phyloP scores from a whole-genome alignment of 768 basidiomycete species.

The Trametes cubensis region DNA sequence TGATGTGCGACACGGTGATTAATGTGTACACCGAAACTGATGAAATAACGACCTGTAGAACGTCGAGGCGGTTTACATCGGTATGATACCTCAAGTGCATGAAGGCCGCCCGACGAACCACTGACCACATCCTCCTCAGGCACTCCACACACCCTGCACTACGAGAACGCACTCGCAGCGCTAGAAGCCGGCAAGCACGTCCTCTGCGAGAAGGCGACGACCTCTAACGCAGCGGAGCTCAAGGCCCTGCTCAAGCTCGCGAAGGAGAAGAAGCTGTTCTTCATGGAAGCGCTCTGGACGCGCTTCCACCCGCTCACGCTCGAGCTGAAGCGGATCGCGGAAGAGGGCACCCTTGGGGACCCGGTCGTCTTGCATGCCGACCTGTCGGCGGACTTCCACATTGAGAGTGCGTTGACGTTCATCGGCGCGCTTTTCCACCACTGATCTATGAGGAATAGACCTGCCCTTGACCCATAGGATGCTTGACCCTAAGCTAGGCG shows the following conservation, averaged over 20 bases:
- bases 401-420: constrained; percentile 53
- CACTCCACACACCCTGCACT: constrained; percentile 86
- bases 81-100: constrained; percentile 40
- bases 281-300: constrained; percentile 94
- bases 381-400: constrained; percentile 68
- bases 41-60: constrained; percentile 41
- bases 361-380: constrained; percentile 76
- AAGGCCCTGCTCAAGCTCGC: constrained; percentile 74
- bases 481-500: constrained; percentile 76
- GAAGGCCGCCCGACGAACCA: too few relatives aligned
- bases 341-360: constrained; percentile 64
- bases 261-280: constrained; percentile 77
- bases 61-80: constrained; percentile 79
- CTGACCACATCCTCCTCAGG: constrained; percentile 44
- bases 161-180: constrained; percentile 72
- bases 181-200: constrained; percentile 83
- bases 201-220: constrained; percentile 89
- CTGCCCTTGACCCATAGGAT: constrained; percentile 73
- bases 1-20: neutral
- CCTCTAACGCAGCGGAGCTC: constrained; percentile 74
- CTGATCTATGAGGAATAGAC: constrained; percentile 41
- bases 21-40: neutral
- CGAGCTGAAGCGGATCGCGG: constrained; percentile 65
- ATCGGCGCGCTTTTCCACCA: too few relatives aligned
- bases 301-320: constrained; percentile 72